phyloP scores from a whole-genome alignment of 2,329 filamentous ascomycete genomes.

The Cercospora beticola region DNA sequence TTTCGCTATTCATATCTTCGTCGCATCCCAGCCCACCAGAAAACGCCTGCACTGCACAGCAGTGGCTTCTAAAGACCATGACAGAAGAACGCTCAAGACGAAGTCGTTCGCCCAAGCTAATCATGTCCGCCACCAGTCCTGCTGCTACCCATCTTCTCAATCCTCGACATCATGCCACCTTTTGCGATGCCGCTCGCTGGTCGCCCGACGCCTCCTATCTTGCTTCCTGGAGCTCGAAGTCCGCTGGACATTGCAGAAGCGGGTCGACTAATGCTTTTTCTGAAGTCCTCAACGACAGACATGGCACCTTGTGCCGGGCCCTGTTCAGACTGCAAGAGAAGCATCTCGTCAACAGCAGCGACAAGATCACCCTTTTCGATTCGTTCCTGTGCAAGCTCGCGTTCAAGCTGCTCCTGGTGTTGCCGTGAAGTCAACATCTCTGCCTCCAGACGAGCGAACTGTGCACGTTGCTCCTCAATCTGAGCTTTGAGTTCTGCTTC shows the following conservation, averaged over 20 bases:
- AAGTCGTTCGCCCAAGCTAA: not conserved
- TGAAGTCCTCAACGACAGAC: slow-evolving; percentile 49
- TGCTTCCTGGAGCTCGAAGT: slow-evolving; percentile 61
- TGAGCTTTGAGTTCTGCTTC: slow-evolving; percentile 44
- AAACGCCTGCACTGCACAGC: slow-evolving; percentile 6
- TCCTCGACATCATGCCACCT: slow-evolving; percentile 19
- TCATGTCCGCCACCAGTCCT: slow-evolving; percentile 2
- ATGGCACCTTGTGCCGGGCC: slow-evolving; percentile 40
- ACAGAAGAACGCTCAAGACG: not conserved
- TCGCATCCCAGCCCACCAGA: not conserved
- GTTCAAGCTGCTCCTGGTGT: slow-evolving; percentile 69
- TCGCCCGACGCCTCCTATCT: slow-evolving; percentile 39
- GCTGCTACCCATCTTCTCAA: slow-evolving; percentile 20
- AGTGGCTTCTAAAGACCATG: not conserved
- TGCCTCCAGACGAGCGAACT: slow-evolving; percentile 71
- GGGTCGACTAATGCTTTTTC: slow-evolving; percentile 56
- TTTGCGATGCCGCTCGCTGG: slow-evolving; percentile 11
- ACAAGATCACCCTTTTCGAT: slow-evolving; percentile 84
- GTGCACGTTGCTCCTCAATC: slow-evolving; percentile 66
- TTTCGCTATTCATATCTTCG: slow-evolving; percentile 6
- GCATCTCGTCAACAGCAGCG: slow-evolving; percentile 79
- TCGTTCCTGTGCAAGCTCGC: slow-evolving; percentile 69
- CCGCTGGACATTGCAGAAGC: slow-evolving; percentile 46
- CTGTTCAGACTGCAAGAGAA: slow-evolving; percentile 60
- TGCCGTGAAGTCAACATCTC: slow-evolving; percentile 68